Evolutionary conservation across 208 protist species (phyloP).

Genomic region (Herpetomonas tarakana): DNA sequence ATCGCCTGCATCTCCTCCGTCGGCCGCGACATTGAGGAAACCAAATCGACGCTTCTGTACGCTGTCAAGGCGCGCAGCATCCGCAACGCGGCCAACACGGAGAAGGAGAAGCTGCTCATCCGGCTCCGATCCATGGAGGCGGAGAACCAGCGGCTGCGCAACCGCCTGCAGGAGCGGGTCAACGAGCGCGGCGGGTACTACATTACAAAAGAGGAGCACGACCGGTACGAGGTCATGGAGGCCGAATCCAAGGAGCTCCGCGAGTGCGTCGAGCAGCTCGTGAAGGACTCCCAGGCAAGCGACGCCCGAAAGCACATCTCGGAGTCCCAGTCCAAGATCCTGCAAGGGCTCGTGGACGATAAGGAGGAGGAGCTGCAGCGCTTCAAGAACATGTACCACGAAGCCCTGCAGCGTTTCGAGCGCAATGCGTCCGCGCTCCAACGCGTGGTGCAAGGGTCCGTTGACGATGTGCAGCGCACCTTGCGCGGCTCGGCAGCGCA

Average conservation of each 20-base stretch:
- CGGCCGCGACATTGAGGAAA: slow-evolving; percentile 95
- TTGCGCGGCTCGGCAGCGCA: slow-evolving; percentile 30
- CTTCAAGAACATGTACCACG: slow-evolving; percentile 74
- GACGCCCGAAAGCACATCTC: slow-evolving; percentile 77
- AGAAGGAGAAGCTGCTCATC: slow-evolving; percentile 76
- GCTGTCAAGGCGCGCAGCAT: slow-evolving; percentile 94
- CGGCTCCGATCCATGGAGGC: slow-evolving; percentile 80
- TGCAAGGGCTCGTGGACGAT: slow-evolving; percentile 58
- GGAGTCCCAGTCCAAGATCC: slow-evolving; percentile 65
- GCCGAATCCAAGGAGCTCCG: slow-evolving; percentile 55
- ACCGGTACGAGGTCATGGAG: slow-evolving; percentile 50
- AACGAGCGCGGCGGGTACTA: slow-evolving; percentile 84
- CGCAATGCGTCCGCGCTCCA: slow-evolving; percentile 51
- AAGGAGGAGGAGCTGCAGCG: slow-evolving; percentile 67
- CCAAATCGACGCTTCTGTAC: slow-evolving; percentile 95
- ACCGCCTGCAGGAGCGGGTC: slow-evolving; percentile 85
- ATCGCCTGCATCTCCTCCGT: slow-evolving; percentile 94
- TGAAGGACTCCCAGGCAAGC: slow-evolving; percentile 61
- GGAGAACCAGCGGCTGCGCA: slow-evolving; percentile 82
- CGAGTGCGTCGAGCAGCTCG: slow-evolving; percentile 48
- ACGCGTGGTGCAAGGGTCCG: slow-evolving; percentile 44
- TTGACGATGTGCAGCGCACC: slow-evolving; percentile 34
- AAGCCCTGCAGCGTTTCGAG: slow-evolving; percentile 74
- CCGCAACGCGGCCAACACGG: slow-evolving; percentile 88
- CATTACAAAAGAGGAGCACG: slow-evolving; percentile 79